These are phyloP conservation scores for Ceratocystis harringtonii DNA, from an alignment of 2,329 filamentous ascomycete genomes.

Conservation along the genomic window DNA sequence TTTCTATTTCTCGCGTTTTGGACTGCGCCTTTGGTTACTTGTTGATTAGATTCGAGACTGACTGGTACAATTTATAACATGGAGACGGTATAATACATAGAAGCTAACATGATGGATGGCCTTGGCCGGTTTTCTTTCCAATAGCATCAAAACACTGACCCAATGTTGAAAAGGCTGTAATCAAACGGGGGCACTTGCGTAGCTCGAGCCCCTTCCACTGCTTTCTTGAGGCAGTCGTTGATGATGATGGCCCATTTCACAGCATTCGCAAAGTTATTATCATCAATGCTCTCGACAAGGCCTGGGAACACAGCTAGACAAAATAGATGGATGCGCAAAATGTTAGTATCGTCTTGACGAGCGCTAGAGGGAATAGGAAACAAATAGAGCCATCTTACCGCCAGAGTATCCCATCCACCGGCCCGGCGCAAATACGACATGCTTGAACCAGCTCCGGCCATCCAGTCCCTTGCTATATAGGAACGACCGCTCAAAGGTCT, in stretches of 20 bases:
- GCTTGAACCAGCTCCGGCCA: conserved; percentile 77
- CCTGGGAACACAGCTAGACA: conserved; percentile 44
- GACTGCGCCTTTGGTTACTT: not conserved
- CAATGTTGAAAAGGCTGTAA: not conserved
- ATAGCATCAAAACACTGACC: no score
- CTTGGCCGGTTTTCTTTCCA: no score
- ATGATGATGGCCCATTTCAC: conserved; percentile 46
- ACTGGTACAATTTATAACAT: no score
- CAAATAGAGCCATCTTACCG: conserved; percentile 31
- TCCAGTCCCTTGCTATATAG: conserved; percentile 63
- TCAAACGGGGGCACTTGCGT: not conserved
- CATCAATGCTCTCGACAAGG: conserved; percentile 46
- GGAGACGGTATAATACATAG: no score
- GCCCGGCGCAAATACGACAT: conserved; percentile 83
- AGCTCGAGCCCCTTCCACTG: conserved; percentile 19
- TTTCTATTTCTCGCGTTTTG: not conserved
- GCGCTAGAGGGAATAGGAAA: conserved; percentile 1
- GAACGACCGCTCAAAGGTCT: conserved; percentile 68
- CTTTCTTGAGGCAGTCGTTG: conserved; percentile 33
- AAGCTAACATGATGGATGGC: no score
- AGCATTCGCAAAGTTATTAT: conserved; percentile 42
- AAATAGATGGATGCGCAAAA: conserved; percentile 1
- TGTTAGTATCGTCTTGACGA: conserved; percentile 15
- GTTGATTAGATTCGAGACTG: no score
- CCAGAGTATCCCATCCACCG: conserved; percentile 85